These are phyloP conservation scores for Kodamaea jinghongensis DNA, from an alignment of 805 yeast species.

Conservation along the genomic window DNA sequence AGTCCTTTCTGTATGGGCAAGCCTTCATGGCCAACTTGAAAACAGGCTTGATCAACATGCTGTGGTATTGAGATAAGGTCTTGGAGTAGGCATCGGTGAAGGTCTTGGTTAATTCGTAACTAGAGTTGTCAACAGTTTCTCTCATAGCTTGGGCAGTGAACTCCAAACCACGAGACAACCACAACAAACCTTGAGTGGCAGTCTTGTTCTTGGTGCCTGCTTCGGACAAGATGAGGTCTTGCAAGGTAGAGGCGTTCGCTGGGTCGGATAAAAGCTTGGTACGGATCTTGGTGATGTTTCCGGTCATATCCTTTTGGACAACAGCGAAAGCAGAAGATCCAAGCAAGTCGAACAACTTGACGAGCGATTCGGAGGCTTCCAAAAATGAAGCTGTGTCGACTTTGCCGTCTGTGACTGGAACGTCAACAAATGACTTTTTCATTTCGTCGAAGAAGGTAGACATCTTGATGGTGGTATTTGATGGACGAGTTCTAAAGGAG, in stretches of 20 bases:
- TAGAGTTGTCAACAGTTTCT: slow-evolving; percentile 65
- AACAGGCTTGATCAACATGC: slow-evolving; percentile 77
- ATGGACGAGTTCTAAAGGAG: too few relatives aligned
- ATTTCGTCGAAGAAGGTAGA: slow-evolving; percentile 79
- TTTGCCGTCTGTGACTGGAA: slow-evolving; percentile 59
- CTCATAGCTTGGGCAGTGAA: slow-evolving; percentile 91
- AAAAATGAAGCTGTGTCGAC: slow-evolving; percentile 73
- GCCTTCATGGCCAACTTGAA: slow-evolving; percentile 95
- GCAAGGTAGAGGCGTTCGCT: slow-evolving; percentile 61
- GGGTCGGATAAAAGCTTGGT: slow-evolving; percentile 66
- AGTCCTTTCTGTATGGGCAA: slow-evolving; percentile 86
- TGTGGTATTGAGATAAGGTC: slow-evolving; percentile 79
- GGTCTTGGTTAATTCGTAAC: slow-evolving; percentile 65
- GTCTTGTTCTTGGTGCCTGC: slow-evolving; percentile 63
- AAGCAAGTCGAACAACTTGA: slow-evolving; percentile 76
- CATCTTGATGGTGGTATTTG: slow-evolving; percentile 33
- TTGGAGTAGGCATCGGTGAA: slow-evolving; percentile 83
- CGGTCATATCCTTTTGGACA: slow-evolving; percentile 85
- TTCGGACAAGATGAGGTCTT: slow-evolving; percentile 74
- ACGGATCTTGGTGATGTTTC: slow-evolving; percentile 76
- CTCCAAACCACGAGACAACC: slow-evolving; percentile 83
- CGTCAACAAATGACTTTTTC: slow-evolving; percentile 73
- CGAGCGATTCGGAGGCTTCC: slow-evolving; percentile 80
- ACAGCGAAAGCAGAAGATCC: slow-evolving; percentile 84
- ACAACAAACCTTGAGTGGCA: slow-evolving; percentile 87